These are phyloP conservation scores for Allium cepa DNA, from an alignment of 106 monocot genomes.

Conservation along the genomic window DNA sequence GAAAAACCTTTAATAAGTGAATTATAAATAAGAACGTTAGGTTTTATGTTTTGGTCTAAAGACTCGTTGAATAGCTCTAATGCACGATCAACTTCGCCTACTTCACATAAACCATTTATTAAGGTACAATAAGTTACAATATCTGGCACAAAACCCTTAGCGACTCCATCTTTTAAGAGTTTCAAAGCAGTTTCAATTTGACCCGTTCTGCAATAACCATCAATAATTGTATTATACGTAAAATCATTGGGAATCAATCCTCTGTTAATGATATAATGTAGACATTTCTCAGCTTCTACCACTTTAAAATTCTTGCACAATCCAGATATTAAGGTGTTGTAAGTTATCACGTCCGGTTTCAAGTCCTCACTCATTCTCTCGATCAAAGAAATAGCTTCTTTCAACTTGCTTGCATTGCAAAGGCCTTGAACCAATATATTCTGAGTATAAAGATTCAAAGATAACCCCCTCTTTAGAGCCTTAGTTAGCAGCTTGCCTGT, in stretches of 20 bases:
- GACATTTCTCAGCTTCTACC: conserved; percentile 56
- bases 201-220: conserved; percentile 81
- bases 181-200: conserved; percentile 35
- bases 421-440: conserved; percentile 83
- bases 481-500: conserved; percentile 52
- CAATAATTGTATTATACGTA: conserved; percentile 85
- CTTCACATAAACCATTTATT: conserved; percentile 72
- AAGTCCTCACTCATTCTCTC: conserved; percentile 38
- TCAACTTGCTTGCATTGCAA: conserved; percentile 43
- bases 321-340: conserved; percentile 78
- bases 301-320: conserved; percentile 59
- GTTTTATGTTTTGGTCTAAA: conserved; percentile 32
- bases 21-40: conserved; percentile 59
- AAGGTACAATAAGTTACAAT: conserved; percentile 73
- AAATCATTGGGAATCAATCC: conserved; percentile 79
- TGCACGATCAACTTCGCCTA: conserved; percentile 75
- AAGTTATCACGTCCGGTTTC: conserved; percentile 66
- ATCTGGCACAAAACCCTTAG: conserved; percentile 87
- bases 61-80: conserved; percentile 64
- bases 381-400: conserved; percentile 43
- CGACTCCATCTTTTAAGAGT: conserved; percentile 66
- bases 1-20: conserved; percentile 73
- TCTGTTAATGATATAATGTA: conserved; percentile 60
- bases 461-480: conserved; percentile 57
- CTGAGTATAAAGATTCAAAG: conserved; percentile 57